These are phyloP conservation scores for Skeletonema marinoi DNA, from an alignment of 108 stramenopile genomes.

Conservation along the genomic window DNA sequence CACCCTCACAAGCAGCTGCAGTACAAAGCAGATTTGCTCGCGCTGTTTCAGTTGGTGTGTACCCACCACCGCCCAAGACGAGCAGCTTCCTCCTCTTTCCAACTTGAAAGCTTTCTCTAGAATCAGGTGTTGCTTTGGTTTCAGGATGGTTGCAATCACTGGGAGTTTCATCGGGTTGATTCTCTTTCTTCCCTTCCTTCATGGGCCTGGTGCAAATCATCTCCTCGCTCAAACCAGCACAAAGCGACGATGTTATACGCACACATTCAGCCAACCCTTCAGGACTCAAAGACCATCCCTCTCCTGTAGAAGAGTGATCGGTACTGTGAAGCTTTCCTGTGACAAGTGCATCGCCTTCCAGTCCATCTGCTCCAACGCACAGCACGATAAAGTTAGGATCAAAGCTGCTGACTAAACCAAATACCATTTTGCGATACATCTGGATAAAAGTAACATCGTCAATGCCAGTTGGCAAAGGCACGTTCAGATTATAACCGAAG, in stretches of 20 bases:
- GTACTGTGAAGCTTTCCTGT: constrained; percentile 5
- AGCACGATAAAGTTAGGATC: constrained; percentile 49
- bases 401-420: constrained; percentile 30
- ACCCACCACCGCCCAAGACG: constrained; percentile 58
- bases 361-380: constrained; percentile 59
- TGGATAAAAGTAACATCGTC: constrained; percentile 32
- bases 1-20: constrained; percentile 60
- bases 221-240: constrained; percentile 28
- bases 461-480: constrained; percentile 45
- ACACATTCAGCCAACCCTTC: constrained; percentile 55
- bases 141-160: background rate
- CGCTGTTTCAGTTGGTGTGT: constrained; percentile 48
- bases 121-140: background rate
- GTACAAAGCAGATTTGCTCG: constrained; percentile 53
- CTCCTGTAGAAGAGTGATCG: constrained; percentile 18
- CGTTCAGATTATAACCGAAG: constrained; percentile 54
- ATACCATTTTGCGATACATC: constrained; percentile 31
- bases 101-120: background rate
- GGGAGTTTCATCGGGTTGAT: background rate
- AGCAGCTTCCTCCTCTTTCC: constrained; percentile 47
- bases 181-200: constrained; percentile 7
- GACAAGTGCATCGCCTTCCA: constrained; percentile 53
- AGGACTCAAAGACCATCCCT: constrained; percentile 54
- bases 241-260: constrained; percentile 34
- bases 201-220: constrained; percentile 7